A percentile compares a stretch with the other conserved stretches of the same genome.
Evolutionary conservation across 345 rosid genomes (phyloP).

Genomic region (Nasturtium officinale): DNA sequence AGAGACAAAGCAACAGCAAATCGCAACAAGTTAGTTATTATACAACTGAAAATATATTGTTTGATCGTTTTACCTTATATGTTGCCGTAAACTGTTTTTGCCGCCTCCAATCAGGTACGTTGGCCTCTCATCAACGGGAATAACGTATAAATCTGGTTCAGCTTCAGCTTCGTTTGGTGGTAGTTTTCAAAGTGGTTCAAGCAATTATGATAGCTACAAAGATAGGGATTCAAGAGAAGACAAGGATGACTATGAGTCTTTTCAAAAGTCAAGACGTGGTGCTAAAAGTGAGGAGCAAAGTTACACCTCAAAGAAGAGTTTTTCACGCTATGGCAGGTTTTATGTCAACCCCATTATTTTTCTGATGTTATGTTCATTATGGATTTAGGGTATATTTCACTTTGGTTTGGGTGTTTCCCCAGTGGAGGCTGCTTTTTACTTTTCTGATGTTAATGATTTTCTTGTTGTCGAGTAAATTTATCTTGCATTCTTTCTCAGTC

Average conservation of each 20-base stretch:
- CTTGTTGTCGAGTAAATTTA: not conserved
- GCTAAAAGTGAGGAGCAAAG: conserved; percentile 49
- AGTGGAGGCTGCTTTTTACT: conserved; percentile 4
- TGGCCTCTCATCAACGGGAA: conserved; percentile 88
- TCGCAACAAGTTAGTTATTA: conserved; percentile 80
- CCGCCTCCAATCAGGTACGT: conserved; percentile 58
- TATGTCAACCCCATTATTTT: conserved; percentile 24
- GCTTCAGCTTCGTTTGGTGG: conserved; percentile 66
- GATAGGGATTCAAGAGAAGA: conserved; percentile 58
- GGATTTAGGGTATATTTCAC: not conserved
- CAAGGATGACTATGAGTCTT: conserved; percentile 56
- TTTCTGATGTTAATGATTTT: not conserved
- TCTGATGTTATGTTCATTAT: conserved; percentile 1
- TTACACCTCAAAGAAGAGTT: conserved; percentile 49
- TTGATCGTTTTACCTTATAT: not conserved
- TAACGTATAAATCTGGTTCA: conserved; percentile 70
- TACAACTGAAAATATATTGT: not conserved
- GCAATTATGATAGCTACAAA: conserved; percentile 57
- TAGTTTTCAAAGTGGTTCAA: conserved; percentile 55
- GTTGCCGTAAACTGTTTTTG: not conserved
- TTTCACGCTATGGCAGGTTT: conserved; percentile 61
- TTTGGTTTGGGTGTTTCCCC: not conserved
- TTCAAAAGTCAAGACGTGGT: conserved; percentile 54
- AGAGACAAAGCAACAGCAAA: conserved; percentile 87
- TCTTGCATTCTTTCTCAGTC: conserved; percentile 23